A percentile compares a stretch with the other conserved stretches of the same genome.
Evolutionary conservation across 805 yeast species (phyloP).

Genomic region (Komagataella pastoris): DNA sequence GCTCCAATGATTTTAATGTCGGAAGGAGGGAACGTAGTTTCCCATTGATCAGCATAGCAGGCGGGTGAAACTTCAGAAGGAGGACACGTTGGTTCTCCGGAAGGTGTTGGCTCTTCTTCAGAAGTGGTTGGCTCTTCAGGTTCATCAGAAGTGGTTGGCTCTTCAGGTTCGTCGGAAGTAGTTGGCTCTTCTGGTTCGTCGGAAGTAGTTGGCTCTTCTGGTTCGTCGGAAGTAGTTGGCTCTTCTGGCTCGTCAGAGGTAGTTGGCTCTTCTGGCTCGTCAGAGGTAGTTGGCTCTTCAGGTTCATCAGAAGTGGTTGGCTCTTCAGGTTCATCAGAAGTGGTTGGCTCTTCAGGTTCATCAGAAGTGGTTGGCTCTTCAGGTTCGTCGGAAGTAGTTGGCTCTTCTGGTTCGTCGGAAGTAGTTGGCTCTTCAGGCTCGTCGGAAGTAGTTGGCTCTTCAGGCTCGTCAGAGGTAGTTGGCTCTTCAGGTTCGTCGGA

Average conservation of each 20-base stretch:
- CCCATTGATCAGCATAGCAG: not conserved
- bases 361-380: not conserved
- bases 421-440: not conserved
- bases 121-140: too few relatives aligned
- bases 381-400: not conserved
- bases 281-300: not conserved
- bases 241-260: not conserved
- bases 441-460: not conserved
- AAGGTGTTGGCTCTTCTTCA: too few relatives aligned
- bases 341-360: not conserved
- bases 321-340: not conserved
- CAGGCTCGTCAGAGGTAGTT: not conserved
- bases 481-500: not conserved
- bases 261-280: not conserved
- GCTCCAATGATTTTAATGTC: not conserved
- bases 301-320: not conserved
- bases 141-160: too few relatives aligned
- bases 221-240: not conserved
- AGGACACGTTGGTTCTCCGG: not conserved
- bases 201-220: not conserved
- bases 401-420: not conserved
- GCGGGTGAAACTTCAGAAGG: not conserved
- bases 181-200: not conserved
- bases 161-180: too few relatives aligned
- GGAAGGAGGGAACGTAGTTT: conserved; percentile 2